Percentiles rank a stretch among this genome's conserved stretches.
phyloP scores from a whole-genome alignment of 805 yeast species.

The Pichia ethanolica region DNA sequence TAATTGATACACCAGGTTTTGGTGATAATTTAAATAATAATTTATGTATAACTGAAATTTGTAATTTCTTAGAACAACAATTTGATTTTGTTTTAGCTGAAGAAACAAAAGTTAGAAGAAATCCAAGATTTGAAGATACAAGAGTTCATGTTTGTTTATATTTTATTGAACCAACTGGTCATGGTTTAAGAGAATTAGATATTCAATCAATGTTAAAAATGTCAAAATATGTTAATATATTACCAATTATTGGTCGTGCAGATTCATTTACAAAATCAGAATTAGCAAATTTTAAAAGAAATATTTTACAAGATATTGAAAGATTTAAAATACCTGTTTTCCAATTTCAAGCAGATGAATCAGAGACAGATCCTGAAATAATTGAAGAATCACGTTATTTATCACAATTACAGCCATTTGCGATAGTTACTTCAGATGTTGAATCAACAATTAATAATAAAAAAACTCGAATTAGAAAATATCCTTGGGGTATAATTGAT shows the following conservation, averaged over 20 bases:
- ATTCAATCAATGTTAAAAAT: conserved; percentile 62
- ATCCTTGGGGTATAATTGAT: conserved; percentile 71
- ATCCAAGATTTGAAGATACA: conserved; percentile 73
- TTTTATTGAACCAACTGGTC: conserved; percentile 70
- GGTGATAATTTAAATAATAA: conserved; percentile 56
- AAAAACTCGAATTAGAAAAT: conserved; percentile 50
- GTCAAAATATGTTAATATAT: conserved; percentile 64
- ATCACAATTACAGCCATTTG: conserved; percentile 66
- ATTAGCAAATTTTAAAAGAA: conserved; percentile 50
- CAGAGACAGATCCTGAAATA: conserved; percentile 54
- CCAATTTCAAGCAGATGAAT: conserved; percentile 65
- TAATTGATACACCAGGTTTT: conserved; percentile 56
- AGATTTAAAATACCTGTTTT: conserved; percentile 65
- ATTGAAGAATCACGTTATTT: conserved; percentile 61
- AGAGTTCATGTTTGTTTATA: conserved; percentile 69
- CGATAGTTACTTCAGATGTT: conserved; percentile 59
- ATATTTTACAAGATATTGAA: conserved; percentile 55
- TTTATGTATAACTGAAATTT: conserved; percentile 58
- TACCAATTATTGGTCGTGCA: conserved; percentile 65
- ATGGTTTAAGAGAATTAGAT: conserved; percentile 69
- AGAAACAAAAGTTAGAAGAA: conserved; percentile 80
- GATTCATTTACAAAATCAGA: conserved; percentile 64
- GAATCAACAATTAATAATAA: conserved; percentile 45
- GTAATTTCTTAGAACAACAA: conserved; percentile 63
- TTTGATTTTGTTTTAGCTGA: conserved; percentile 75